Percentiles rank a stretch among this genome's conserved stretches.
phyloP scores from a whole-genome alignment of 176 grass and related monocot species.

The Oropetium thomaeum region DNA sequence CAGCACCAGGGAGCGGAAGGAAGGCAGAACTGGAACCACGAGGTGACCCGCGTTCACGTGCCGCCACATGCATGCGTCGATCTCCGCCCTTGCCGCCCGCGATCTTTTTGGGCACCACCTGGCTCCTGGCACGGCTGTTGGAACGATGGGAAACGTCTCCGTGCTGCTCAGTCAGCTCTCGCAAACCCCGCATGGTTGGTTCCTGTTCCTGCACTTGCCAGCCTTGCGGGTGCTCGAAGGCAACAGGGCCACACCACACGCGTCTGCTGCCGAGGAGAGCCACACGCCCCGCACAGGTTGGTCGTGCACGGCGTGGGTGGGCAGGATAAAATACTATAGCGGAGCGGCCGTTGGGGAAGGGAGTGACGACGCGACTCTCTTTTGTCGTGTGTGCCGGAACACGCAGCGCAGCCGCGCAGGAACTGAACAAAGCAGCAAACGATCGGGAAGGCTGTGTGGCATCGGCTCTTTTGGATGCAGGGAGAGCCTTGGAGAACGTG shows the following conservation, averaged over 20 bases:
- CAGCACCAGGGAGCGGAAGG: background rate
- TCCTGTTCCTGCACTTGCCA: background rate
- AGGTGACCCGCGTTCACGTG: background rate
- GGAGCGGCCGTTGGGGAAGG: background rate
- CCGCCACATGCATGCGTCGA: constrained; percentile 19
- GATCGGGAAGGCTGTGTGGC: too few species aligned
- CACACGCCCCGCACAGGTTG: background rate
- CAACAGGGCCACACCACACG: constrained; percentile 14
- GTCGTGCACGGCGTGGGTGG: too few species aligned
- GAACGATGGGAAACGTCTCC: background rate
- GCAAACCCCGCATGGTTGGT: background rate
- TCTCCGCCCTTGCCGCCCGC: background rate
- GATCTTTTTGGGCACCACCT: background rate
- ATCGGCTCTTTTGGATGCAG: background rate
- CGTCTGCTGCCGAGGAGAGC: constrained; percentile 1
- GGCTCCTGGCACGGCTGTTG: background rate
- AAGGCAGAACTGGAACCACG: background rate
- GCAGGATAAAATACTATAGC: background rate
- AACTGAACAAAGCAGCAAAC: too few species aligned
- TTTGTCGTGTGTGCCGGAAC: constrained; percentile 35
- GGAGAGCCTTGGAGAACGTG: constrained; percentile 19
- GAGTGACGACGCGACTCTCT: background rate
- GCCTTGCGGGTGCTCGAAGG: constrained; percentile 10
- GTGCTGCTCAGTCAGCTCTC: background rate
- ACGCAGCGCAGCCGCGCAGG: background rate